Evolutionary conservation across 805 yeast genomes (phyloP).

Genomic region (Yarrowia porcina): DNA sequence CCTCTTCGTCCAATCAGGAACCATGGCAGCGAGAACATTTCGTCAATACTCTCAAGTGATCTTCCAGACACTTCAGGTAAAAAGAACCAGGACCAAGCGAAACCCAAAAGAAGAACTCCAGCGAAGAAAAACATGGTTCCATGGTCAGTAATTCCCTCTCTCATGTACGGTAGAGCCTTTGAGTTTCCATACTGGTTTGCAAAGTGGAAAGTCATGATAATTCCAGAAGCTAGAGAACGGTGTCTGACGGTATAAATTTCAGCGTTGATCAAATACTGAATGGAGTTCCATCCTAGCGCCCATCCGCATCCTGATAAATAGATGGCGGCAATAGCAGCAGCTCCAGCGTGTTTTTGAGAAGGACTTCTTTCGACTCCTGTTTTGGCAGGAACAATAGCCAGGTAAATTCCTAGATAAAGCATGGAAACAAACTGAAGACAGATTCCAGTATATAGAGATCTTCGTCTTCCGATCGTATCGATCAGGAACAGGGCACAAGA

Average conservation of each 20-base stretch:
- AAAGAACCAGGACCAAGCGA: not conserved
- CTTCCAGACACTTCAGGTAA: not conserved
- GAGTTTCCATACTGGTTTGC: not conserved
- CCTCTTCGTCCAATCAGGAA: not conserved
- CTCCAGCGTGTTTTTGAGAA: not conserved
- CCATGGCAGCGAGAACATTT: not conserved
- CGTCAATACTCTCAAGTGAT: not conserved
- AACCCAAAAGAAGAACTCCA: not conserved
- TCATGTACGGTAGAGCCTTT: not conserved
- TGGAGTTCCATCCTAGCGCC: not conserved
- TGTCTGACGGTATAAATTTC: not conserved
- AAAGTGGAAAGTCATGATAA: not conserved
- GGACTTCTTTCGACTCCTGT: not conserved
- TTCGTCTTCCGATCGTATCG: not conserved
- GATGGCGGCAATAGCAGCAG: not conserved
- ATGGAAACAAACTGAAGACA: not conserved
- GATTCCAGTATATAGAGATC: not conserved
- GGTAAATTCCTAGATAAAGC: not conserved
- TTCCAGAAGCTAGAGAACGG: not conserved
- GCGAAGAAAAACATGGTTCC: not conserved
- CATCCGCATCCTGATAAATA: not conserved
- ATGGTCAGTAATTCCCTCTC: not conserved
- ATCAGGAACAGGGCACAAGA: not conserved
- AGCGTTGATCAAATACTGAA: not conserved
- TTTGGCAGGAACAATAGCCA: not conserved